Evolutionary conservation across 2,329 filamentous ascomycete species (phyloP).

Genomic region (Torrubiellomyces zombiae): DNA sequence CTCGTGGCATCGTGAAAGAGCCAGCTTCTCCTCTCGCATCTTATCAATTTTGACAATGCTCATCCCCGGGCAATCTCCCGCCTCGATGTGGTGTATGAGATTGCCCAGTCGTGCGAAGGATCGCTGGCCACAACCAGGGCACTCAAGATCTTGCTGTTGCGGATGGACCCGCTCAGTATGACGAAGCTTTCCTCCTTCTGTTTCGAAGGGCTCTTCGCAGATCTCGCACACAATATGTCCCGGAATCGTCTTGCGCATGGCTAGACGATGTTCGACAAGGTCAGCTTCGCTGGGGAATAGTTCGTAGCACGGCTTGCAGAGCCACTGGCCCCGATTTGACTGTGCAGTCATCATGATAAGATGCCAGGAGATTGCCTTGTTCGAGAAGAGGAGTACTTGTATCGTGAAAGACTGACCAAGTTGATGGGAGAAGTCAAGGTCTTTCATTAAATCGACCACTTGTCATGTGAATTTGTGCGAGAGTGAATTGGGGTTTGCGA

Average conservation of each 20-base stretch:
- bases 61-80: conserved; percentile 20
- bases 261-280: conserved; percentile 14
- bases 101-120: conserved; percentile 19
- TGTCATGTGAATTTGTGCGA: no score
- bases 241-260: conserved; percentile 9
- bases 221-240: conserved; percentile 20
- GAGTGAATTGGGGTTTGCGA: no score
- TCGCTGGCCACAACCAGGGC: conserved; percentile 25
- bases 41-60: conserved; percentile 14
- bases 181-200: conserved; percentile 11
- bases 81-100: conserved; percentile 30
- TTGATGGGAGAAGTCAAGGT: no score
- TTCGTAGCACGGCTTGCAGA: conserved; percentile 14
- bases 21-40: conserved; percentile 18
- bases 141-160: conserved; percentile 22
- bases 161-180: conserved; percentile 21
- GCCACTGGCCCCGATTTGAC: conserved; percentile 6
- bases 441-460: no score
- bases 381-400: no score
- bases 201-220: conserved; percentile 20
- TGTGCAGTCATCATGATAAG: no score
- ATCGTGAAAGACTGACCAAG: no score
- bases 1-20: conserved; percentile 16
- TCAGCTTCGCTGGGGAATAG: conserved; percentile 10
- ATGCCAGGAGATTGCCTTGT: not conserved